Base-by-base conservation (phyloP, 192 early-diverging fungal genomes). In the Borealophlyctis nickersoniae region DNA sequence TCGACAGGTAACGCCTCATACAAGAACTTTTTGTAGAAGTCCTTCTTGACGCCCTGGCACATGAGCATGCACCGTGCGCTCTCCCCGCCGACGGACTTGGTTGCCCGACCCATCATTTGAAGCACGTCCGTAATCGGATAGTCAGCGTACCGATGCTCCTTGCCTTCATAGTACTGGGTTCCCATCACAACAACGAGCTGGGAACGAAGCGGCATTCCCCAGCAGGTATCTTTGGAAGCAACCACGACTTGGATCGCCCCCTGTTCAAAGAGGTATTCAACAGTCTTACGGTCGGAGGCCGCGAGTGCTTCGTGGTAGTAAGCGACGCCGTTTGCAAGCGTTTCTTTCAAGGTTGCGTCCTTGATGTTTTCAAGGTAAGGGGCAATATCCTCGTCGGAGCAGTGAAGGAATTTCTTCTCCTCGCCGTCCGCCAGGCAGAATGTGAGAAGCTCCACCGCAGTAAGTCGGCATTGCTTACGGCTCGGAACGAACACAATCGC, bases 31-130 rank as follows among this genome's bases (percentile, higher is more conserved):
- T 97, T 97, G 84, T 94, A 99, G 63, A 94, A 94, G 31, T 96
- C 93, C 73, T 96, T 96, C 69, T 98, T 94, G 55, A 87, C 91
- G 11, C 84, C 80, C 76, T 90, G 91, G 51, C 94, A 97, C 95
- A 99, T 96, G 34, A 99, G 73, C 19, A 95, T 87, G 60, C 94
- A 94, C 24, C 81, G 74, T 1, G 88, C 94, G 33, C 60, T 65
- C 32, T 82, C 80, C 11, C 77, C 79, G 2, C n/a, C 22, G 16
- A 70, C 60, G 29, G 89, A 87, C 3, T 85, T 73, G 22, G 89
- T 87, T 2, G 95, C 94, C 14, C 93, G 83, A 3, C 97, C 97
- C 87, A 98, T 92, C 97, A 99, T 99, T 75, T 99, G 94, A 60
- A 98, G 76, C 48, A 98, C 89, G 56, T 98, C 97, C 0, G 93